These are phyloP conservation scores for Sistotremastrum suecicum DNA, from an alignment of 768 basidiomycete species.

Conservation along the genomic window DNA sequence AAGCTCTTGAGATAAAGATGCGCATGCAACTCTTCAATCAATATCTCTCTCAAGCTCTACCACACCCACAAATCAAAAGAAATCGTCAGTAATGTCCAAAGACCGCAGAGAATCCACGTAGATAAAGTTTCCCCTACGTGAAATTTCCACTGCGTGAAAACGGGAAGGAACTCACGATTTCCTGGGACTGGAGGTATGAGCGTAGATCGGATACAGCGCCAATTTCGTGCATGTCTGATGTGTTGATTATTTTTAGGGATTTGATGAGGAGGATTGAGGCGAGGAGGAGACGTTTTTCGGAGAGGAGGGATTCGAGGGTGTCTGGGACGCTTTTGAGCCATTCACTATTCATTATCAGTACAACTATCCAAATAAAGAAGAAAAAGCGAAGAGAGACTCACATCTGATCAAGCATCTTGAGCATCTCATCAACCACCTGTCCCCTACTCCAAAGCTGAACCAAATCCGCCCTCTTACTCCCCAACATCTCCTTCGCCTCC, in stretches of 20 bases:
- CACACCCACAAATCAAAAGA: neutral
- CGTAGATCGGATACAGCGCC: constrained; percentile 88
- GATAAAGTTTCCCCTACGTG: neutral
- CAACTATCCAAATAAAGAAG: neutral
- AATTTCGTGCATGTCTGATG: constrained; percentile 85
- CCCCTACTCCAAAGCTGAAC: constrained; percentile 83
- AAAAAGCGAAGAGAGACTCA: constrained; percentile 23
- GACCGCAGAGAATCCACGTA: constrained; percentile 1
- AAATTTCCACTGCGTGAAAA: neutral
- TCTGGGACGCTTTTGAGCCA: constrained; percentile 85
- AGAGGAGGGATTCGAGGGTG: constrained; percentile 82
- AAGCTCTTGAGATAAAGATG: constrained; percentile 96
- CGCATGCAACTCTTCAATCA: constrained; percentile 89
- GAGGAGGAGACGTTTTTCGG: constrained; percentile 85
- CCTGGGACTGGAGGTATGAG: constrained; percentile 72
- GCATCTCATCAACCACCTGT: constrained; percentile 91
- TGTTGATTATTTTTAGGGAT: constrained; percentile 82
- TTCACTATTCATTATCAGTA: constrained; percentile 43
- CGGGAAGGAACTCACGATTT: constrained; percentile 47
- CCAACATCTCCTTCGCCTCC: constrained; percentile 67
- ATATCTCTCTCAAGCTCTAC: constrained; percentile 81
- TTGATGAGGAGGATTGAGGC: constrained; percentile 78
- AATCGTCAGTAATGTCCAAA: neutral
- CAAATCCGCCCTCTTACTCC: constrained; percentile 75
- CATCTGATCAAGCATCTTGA: constrained; percentile 90